Evolutionary conservation across 2,329 filamentous ascomycete species (phyloP), one percentile per base, ranked within the genome.

Genomic region (Thelonectria discophora): DNA sequence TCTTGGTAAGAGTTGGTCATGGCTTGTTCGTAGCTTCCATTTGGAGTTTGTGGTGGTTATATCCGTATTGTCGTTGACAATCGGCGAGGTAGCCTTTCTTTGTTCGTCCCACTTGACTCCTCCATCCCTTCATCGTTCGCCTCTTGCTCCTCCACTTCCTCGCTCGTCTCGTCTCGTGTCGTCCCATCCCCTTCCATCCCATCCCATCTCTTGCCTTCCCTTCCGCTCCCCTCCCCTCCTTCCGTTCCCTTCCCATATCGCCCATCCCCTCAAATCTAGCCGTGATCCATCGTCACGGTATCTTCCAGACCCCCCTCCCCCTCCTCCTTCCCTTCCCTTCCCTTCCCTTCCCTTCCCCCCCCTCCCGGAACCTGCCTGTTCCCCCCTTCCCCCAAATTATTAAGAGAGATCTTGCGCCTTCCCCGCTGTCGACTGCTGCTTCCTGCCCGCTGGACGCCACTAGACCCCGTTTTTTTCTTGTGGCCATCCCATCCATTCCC

Each of bases 101-200:
- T 59, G 61, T 64, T 63, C 67, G 54, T 66, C 60, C 65, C 66
- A 68, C 18, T 42, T 24, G 4, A 24, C 24, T 24, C 24, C 32
- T 11, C 12, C 32, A 5, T 34, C 32, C 32, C 3, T 13, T 11
- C 12, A 5, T 4, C 12, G 6, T 3, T 9, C 32, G 3, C 13
- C 32, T 34, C 32, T 34, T 5, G n/a, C n/a, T 32, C 30, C 30
- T 32, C 30, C 30, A 32, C 11, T 24, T 48, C 17, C 3, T 9
- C 39, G 3, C 8, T 15, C 39, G 7, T 4, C 39, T n/a, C 15
- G 3, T 20, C 39, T n/a, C 11, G 10, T 10, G 7, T 8, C 8
- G 8, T 5, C 20, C n/a, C 42, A 20, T 45, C 42, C 42, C 42
- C 11, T 17, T 18, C 8, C 18, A 10, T 20, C 60, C 53, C 55